Evolutionary conservation across 2,329 filamentous ascomycete genomes (phyloP), one percentile per base, ranked within the genome.

Genomic region (Xylariaceae sp.): DNA sequence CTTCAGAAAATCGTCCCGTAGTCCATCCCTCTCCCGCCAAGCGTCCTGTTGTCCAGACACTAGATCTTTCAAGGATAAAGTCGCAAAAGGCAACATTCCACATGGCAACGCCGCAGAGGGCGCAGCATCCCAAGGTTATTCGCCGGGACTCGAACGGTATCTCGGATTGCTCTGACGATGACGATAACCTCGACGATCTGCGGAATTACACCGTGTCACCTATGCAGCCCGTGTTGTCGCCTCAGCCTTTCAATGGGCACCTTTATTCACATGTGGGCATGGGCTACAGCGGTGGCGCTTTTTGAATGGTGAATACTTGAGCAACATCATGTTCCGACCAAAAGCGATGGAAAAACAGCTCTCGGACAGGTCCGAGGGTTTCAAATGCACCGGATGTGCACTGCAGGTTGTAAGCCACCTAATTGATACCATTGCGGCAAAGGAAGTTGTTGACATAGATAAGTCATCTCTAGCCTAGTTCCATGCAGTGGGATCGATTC

Each of bases 121-220:
- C 44, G 6, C 41, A 19, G 12, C 7, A 5, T 27, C 22, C 22
- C 7, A 27, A 27, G 22, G 27, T 47, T 18, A 47, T 57, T 5
- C 54, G 58, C 2, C 47, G 53, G 32, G 58, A 62, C 45, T 64
- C 61, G 15, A 62, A 63, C 18, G 54, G 58, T 2, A 47, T 64
- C 9, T 62, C 58, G 11, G 60, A 60, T 19, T 57, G 50, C 17
- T 52, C 59, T 22, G 54, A 58, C 12, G 48, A 51, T 1, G 41
- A 51, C 6, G 39, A 47, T 4, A 22, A 51, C 30, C 6, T 5
- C 2, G 38, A 30, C 10, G 30, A 32, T 11, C 42, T 51, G 41
- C 51, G 52, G 14, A 32, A 42, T 10, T 54, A 57, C 36, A 52
- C 32, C 5, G 59, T 61, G 19, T 62, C 60, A 11, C 59, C 58